Evolutionary conservation across 805 yeast genomes (phyloP), one percentile per base, ranked within the genome.

Genomic region (Wickerhamiella azyma): DNA sequence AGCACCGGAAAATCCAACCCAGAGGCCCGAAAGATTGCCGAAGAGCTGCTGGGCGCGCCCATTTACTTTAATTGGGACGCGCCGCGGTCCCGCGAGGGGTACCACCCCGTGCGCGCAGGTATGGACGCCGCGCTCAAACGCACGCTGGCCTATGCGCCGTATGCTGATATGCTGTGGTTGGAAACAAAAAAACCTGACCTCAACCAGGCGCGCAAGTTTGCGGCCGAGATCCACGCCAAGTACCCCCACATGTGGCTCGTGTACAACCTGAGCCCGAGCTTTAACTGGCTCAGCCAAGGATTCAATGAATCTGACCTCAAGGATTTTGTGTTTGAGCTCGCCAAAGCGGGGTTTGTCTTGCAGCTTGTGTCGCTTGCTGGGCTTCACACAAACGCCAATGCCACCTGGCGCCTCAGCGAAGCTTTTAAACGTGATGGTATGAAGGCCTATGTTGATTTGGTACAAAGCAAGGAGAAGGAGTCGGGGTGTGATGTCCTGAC

Each of bases 361-460:
- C 82, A 77, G 59, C 65, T 77, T 36, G 74, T 77, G 14, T 75
- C 80, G 7, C 60, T 77, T 26, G 81, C 81, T 1, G 82, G 82
- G 0, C 55, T 75, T 18, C 81, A 77, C 54, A 61, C 69, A 39
- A 68, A 69, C 53, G 81, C 76, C 0, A 57, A 71, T 40, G 65
- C 74, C 13, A 68, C 75, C 45, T 72, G 73, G 69, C 66, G 74
- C 49, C 61, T 75, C 37, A 69, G 78, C 11, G 59, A 66, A 36
- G 65, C 64, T 37, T 76, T 74, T 61, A 66, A 65, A 50, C 52
- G 60, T 4, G 69, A 74, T 11, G 82, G 82, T 1, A 77, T 77
- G 79, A 63, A 66, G 51, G 78, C 79, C 0, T 75, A 75, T 51
- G 78, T 75, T 13, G 71, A 72, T 13, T 52, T 66, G 17, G 74